A percentile compares a stretch with the other conserved stretches of the same genome.
Evolutionary conservation across 1,284 basidiomycete species (phyloP).

Genomic region (Inonotus obliquus): DNA sequence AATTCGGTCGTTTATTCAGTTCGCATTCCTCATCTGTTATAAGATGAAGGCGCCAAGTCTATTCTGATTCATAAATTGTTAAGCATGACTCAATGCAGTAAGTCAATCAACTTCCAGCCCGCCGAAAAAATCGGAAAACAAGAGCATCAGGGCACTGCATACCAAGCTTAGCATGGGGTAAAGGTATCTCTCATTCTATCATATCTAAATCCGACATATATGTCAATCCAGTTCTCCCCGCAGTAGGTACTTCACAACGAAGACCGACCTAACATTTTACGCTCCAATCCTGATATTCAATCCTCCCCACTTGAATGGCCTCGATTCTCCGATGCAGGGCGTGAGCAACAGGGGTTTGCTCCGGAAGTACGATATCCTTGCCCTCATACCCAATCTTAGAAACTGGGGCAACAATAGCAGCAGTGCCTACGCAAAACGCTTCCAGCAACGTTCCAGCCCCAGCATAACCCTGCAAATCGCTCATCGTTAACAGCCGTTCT

Average conservation of each 20-base stretch:
- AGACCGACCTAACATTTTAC: conserved; percentile 37
- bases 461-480: conserved; percentile 49
- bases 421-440: conserved; percentile 71
- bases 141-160: neutral
- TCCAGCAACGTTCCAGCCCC: conserved; percentile 55
- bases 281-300: conserved; percentile 50
- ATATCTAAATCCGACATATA: no score
- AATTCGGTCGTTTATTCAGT: neutral
- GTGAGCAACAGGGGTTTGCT: conserved; percentile 44
- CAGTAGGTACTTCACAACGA: no score
- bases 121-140: neutral
- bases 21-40: neutral
- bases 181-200: no score
- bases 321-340: conserved; percentile 52
- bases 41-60: neutral
- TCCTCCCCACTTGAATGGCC: conserved; percentile 62
- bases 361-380: conserved; percentile 45
- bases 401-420: conserved; percentile 57
- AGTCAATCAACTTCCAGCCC: neutral
- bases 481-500: conserved; percentile 61
- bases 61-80: neutral
- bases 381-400: conserved; percentile 51
- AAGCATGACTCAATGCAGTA: neutral
- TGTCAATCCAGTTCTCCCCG: no score
- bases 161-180: neutral